Percentiles rank a stretch among this genome's conserved stretches.
These are phyloP conservation scores for Chionographis japonica DNA, from an alignment of 106 monocot species.

Conservation along the genomic window DNA sequence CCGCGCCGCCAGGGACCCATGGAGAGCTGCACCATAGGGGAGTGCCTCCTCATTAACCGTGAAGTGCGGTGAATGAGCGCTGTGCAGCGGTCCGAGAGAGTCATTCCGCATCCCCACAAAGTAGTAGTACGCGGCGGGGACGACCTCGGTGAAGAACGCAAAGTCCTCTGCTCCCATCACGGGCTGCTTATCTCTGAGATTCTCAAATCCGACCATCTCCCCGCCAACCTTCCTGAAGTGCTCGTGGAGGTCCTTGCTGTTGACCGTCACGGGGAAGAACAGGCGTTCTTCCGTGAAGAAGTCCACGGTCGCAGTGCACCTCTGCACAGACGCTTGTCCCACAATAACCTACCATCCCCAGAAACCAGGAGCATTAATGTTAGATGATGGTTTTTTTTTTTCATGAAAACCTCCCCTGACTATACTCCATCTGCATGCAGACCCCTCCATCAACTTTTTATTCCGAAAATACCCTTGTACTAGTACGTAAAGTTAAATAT, in stretches of 20 bases:
- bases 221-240: conserved; percentile 47
- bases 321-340: conserved; percentile 80
- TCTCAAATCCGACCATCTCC: conserved; percentile 37
- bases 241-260: conserved; percentile 52
- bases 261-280: conserved; percentile 60
- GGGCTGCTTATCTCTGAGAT: conserved; percentile 29
- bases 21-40: conserved; percentile 72
- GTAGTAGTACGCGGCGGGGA: conserved; percentile 71
- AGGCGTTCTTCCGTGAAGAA: conserved; percentile 30
- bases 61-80: conserved; percentile 50
- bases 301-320: conserved; percentile 73
- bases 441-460: no score
- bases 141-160: conserved; percentile 53
- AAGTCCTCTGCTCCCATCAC: conserved; percentile 87
- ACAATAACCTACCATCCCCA: conserved; percentile 51
- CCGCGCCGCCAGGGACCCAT: conserved; percentile 51
- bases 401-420: no score
- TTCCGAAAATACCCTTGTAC: no score
- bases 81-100: background rate
- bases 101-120: conserved; percentile 56
- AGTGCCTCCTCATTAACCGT: conserved; percentile 57
- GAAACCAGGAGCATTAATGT: background rate
- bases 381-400: background rate
- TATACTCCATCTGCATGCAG: no score
- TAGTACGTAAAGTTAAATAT: no score